Base-by-base conservation (phyloP, 2,329 filamentous ascomycete genomes). In the Clathrospora elynae region DNA sequence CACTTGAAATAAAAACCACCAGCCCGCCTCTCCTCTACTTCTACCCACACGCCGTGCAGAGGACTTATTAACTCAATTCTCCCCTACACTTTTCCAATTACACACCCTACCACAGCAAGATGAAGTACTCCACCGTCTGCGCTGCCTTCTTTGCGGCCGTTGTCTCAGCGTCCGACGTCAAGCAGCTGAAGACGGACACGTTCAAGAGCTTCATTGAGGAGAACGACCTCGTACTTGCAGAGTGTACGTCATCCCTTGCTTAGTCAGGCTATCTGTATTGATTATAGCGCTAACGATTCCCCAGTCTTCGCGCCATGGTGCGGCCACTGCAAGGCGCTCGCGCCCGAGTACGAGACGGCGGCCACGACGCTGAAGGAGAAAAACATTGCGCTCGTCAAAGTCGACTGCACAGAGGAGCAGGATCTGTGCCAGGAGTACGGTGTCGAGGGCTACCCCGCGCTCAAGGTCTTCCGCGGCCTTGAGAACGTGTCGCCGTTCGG, bases 281-380 rank as follows among this genome's bases (percentile, higher is more conserved):
- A 46, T 40, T 49, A n/a, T 32, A 28, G 12, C 35, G 45, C 73
- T 80, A 66, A 80, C 67, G 49, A 32, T 26, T 25, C 40, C 18
- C 30, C 41, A 90, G 87, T 96, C 84, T 96, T 89, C 73, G 92
- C 92, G 59, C 91, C 92, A 62, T 95, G 92, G 91, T 95, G 88
- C 62, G 92, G 91, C 57, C 92, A 97, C 82, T 97, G 92, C 87
- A 97, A 99, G 81, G 92, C 92, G 49, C 88, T 99, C 58, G 93
- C 88, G 51, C 88, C 88, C 69, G 88, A 93, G 76, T 95, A 93
- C 74, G 89, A 95, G 77, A 84, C 88, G 72, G 88, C 89, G 37
- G 89, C 89, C 35, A 91, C 88, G 19, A 80, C 83, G 20, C 79
- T 95, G 54, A 92, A 91, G 81, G 87, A 90, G 75, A 93, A 92